phyloP scores from a whole-genome alignment of 2,329 filamentous ascomycete species.

The Herpomyces periplanetae region DNA sequence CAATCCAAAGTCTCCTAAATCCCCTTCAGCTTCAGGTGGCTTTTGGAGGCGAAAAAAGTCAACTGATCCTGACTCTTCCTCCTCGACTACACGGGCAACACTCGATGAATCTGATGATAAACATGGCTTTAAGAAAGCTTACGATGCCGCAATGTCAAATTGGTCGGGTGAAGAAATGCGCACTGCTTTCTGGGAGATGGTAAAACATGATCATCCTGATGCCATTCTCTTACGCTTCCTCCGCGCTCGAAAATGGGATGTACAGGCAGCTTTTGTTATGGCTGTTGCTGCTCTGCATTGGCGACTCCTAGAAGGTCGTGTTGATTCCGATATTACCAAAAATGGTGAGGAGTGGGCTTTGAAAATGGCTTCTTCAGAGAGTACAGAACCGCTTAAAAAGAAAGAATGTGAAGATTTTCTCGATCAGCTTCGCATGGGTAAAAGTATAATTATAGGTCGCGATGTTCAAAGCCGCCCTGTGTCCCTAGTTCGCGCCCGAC shows the following conservation, averaged over 20 bases:
- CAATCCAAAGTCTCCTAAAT: conserved; percentile 2
- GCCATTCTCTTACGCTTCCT: conserved; percentile 42
- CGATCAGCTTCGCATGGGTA: conserved; percentile 47
- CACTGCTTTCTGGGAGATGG: conserved; percentile 55
- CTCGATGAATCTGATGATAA: conserved; percentile 35
- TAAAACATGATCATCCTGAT: conserved; percentile 81
- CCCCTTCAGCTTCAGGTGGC: conserved; percentile 2
- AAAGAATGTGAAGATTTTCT: conserved; percentile 38
- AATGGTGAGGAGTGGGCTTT: conserved; percentile 30
- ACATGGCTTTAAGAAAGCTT: conserved; percentile 57
- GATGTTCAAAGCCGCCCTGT: conserved; percentile 58
- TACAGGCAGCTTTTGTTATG: conserved; percentile 74
- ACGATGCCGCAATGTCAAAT: conserved; percentile 36
- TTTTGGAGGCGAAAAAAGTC: conserved; percentile 6
- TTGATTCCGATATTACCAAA: conserved; percentile 54
- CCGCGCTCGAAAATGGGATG: conserved; percentile 73
- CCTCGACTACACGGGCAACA: conserved; percentile 8
- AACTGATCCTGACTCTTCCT: conserved; percentile 6
- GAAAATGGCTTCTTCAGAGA: conserved; percentile 4
- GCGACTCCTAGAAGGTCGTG: conserved; percentile 41
- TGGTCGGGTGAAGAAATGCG: conserved; percentile 39
- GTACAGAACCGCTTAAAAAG: conserved; percentile 17
- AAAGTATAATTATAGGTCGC: conserved; percentile 57
- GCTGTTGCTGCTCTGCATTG: conserved; percentile 73
- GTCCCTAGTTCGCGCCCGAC: conserved; percentile 39